Evolutionary conservation across 78 protist genomes (phyloP).

Genomic region (Dictyostelium discoideum): DNA sequence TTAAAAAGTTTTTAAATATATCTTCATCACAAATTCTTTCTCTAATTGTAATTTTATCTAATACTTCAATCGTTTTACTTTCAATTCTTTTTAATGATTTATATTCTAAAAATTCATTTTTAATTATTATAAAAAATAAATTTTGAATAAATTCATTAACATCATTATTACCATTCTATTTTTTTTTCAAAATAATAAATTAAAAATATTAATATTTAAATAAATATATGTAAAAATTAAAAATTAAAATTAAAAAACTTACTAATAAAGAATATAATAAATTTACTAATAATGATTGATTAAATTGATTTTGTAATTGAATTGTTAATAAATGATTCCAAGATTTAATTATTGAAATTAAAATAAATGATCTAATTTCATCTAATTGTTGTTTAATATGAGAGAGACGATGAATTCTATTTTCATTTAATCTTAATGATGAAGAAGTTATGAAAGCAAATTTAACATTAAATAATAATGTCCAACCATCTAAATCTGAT

Average conservation of each 20-base stretch:
- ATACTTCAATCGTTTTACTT: slow-evolving; percentile 59
- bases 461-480: slow-evolving; percentile 4
- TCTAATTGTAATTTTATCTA: slow-evolving; percentile 52
- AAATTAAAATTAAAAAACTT: neutral
- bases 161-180: slow-evolving; percentile 10
- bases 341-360: neutral
- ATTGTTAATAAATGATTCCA: neutral
- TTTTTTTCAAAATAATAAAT: neutral
- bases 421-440: neutral
- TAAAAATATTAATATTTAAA: neutral
- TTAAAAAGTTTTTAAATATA: slow-evolving; percentile 31
- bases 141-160: slow-evolving; percentile 70
- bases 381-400: neutral
- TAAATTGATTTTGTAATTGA: slow-evolving; percentile 19
- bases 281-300: neutral
- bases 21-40: slow-evolving; percentile 52
- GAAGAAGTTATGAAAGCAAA: slow-evolving; percentile 11
- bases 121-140: slow-evolving; percentile 27
- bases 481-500: slow-evolving; percentile 34
- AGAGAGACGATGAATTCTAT: slow-evolving; percentile 20
- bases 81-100: slow-evolving; percentile 36
- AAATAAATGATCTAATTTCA: neutral
- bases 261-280: slow-evolving; percentile 23
- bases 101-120: slow-evolving; percentile 31
- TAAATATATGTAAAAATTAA: too few species aligned